These are phyloP conservation scores for Silybum marianum DNA, from an alignment of 129 eudicot species.

Conservation along the genomic window DNA sequence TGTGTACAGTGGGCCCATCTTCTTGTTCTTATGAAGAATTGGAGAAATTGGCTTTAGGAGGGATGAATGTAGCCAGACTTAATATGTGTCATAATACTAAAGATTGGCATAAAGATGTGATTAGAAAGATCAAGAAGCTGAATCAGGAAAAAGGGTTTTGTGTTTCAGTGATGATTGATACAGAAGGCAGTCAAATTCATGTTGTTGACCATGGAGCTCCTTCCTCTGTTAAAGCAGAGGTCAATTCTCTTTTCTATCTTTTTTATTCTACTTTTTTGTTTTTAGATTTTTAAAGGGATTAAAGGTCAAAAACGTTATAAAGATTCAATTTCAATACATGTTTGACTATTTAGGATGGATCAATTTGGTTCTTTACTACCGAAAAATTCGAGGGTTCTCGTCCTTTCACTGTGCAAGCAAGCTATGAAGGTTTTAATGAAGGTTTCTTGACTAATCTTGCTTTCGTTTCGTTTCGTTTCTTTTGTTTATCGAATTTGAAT, in stretches of 20 bases:
- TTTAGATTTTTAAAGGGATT: not conserved
- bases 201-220: conserved; percentile 67
- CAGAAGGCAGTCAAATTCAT: conserved; percentile 69
- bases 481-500: not conserved
- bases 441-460: conserved; percentile 26
- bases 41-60: conserved; percentile 67
- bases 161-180: conserved; percentile 80
- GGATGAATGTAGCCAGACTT: conserved; percentile 85
- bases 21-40: conserved; percentile 55
- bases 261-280: not conserved
- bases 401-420: conserved; percentile 56
- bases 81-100: conserved; percentile 75
- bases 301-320: not conserved
- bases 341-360: conserved; percentile 44
- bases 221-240: conserved; percentile 81
- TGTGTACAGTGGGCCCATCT: conserved; percentile 77
- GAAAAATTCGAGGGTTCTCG: conserved; percentile 51
- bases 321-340: conserved; percentile 4
- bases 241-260: conserved; percentile 14
- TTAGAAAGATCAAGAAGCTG: conserved; percentile 64
- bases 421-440: conserved; percentile 54
- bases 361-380: conserved; percentile 57
- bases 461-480: not conserved
- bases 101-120: conserved; percentile 68
- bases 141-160: conserved; percentile 63